Evolutionary conservation across 2,329 filamentous ascomycete genomes (phyloP).

Genomic region (Blastomyces emzantsi): DNA sequence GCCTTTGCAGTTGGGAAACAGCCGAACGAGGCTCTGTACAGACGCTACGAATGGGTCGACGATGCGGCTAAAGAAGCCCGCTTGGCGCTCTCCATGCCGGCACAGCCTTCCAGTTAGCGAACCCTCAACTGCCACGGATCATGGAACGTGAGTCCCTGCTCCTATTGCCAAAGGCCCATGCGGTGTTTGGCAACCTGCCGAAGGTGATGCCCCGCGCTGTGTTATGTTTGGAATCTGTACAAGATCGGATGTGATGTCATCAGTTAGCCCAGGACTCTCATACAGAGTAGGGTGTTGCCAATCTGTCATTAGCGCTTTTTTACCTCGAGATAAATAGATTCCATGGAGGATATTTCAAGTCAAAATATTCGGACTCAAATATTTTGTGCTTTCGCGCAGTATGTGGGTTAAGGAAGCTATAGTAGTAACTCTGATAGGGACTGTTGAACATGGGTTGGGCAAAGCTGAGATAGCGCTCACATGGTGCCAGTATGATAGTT

Average conservation of each 20-base stretch:
- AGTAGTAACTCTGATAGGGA: background rate
- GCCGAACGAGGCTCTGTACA: background rate
- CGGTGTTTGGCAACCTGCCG: too few species aligned
- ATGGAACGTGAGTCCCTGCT: too few species aligned
- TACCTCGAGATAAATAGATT: too few species aligned
- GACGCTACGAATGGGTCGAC: background rate
- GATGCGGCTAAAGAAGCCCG: background rate
- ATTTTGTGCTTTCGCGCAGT: background rate
- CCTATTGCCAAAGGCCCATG: too few species aligned
- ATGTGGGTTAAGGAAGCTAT: background rate
- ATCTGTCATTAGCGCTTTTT: too few species aligned
- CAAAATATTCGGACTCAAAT: background rate
- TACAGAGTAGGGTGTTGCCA: too few species aligned
- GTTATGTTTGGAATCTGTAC: too few species aligned
- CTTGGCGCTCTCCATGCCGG: background rate
- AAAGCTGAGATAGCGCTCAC: background rate
- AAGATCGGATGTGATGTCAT: too few species aligned
- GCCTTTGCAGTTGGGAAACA: background rate
- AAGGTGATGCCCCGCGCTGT: too few species aligned
- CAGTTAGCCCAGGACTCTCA: too few species aligned
- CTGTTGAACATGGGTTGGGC: background rate
- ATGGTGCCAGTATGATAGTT: too few species aligned
- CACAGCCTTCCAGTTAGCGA: background rate
- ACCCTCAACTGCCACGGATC: too few species aligned
- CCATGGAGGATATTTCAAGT: background rate